Conservation (phyloP, 169 alveolate genomes). For the Ichthyophthirius multifiliis region DNA sequence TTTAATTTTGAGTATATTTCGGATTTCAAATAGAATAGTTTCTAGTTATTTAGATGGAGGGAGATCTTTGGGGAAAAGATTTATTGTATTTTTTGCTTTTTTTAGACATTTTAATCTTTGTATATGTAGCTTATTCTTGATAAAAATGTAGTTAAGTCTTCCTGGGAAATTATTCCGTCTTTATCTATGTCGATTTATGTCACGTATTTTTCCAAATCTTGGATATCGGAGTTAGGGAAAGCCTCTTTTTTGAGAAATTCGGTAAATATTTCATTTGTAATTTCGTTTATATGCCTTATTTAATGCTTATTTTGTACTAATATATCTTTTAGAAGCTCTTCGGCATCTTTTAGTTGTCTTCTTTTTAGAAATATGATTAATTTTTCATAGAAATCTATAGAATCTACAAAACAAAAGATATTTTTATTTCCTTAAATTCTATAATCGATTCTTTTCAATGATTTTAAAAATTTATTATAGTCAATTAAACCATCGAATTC, state of each 20-base stretch:
- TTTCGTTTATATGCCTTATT: not conserved
- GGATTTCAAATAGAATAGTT: slow-evolving; percentile 6
- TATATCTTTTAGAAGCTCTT: not conserved
- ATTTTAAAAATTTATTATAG: slow-evolving; percentile 18
- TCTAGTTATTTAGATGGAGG: not conserved
- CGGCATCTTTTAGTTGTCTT: not conserved
- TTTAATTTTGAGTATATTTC: slow-evolving; percentile 15
- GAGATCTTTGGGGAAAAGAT: not conserved
- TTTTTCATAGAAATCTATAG: not conserved
- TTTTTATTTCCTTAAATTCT: not conserved
- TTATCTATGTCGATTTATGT: slow-evolving; percentile 39
- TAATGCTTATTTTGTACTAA: not conserved
- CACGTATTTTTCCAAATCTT: not conserved
- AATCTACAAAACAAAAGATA: not conserved
- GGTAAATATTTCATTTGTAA: not conserved
- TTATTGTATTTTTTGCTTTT: not conserved
- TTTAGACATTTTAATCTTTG: not conserved
- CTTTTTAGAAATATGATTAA: not conserved
- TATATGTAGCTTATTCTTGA: slow-evolving; percentile 7
- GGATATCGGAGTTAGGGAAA: not conserved
- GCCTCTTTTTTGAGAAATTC: not conserved
- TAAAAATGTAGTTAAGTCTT: slow-evolving; percentile 21
- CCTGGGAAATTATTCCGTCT: slow-evolving; percentile 32
- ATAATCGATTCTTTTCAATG: not conserved
- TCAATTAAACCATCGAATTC: slow-evolving; percentile 15